Conservation (phyloP, 2,329 filamentous ascomycete species). For the Trichoderma koningii region DNA sequence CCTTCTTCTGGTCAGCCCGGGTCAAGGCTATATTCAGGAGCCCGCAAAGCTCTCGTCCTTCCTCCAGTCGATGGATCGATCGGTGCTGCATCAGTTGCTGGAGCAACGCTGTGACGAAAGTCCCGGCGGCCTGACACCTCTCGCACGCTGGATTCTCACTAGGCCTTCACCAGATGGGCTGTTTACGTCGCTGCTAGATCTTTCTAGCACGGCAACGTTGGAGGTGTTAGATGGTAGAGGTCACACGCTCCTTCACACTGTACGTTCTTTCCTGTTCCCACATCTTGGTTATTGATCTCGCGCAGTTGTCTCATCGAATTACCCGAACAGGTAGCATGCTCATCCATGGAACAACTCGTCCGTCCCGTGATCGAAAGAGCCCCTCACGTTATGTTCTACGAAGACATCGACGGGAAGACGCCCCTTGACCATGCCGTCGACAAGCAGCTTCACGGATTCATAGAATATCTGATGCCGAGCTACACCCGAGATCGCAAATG, state of each 20-base stretch:
- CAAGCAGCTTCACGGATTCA: constrained; percentile 4
- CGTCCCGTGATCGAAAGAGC: not conserved
- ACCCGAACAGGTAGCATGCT: not conserved
- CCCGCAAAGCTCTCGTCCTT: not conserved
- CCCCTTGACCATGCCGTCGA: not conserved
- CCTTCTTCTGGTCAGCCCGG: not conserved
- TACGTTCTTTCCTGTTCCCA: not conserved
- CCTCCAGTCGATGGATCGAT: not conserved
- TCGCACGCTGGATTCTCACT: not conserved
- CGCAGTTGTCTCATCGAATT: not conserved
- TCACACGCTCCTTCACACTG: not conserved
- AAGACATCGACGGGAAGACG: not conserved
- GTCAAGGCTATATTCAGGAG: not conserved
- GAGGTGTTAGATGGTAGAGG: not conserved
- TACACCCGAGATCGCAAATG: not conserved
- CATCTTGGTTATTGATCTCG: not conserved
- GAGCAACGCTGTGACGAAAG: constrained; percentile 1
- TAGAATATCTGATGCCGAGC: constrained; percentile 1
- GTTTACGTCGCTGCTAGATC: not conserved
- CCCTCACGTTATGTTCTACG: not conserved
- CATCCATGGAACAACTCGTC: not conserved
- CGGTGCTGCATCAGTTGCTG: not conserved
- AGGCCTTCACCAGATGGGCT: not conserved
- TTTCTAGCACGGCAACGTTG: not conserved
- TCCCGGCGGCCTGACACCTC: not conserved